Base-by-base conservation (phyloP, 352 stramenopile genomes). In the Pythium aquatile region DNA sequence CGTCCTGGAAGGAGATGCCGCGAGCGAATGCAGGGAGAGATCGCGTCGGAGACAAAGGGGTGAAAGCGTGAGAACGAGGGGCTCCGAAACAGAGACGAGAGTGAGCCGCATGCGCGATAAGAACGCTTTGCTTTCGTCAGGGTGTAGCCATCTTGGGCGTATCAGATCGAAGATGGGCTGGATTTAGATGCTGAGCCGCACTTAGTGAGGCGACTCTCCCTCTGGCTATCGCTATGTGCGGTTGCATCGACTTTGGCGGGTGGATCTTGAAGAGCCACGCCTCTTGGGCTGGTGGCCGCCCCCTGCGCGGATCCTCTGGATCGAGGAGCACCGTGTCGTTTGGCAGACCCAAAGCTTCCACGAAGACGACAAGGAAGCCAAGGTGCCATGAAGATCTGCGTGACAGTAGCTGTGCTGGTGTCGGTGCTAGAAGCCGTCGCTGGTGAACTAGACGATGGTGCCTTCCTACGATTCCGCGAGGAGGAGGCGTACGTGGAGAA, bases 211-310 rank as follows among this genome's bases (percentile, higher is more conserved):
- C 42, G 2, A 24, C 20, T 11, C 11, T 1, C 32, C 53, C 47
- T 28, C 24, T 28, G 1, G 17, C 29, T 29, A 3, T 44, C 5
- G 37, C 40, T 68, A 61, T 30, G 61, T 59, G 16, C 61, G 33
- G 10, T 52, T 14, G 14, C 5, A 61, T 59, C 32, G 16, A 30
- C n/a, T 63, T 68, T 29, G 37, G 32, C 26, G 16, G 47, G 47
- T 32, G 30, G 55, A 69, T 69, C 55, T 63, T 69, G 55, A 69
- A 69, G 40, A 55, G 62, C n/a, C 55, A 33, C 62, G 33, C 42
- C 32, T 44, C 16, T 16, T 52, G 42, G 30, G n/a, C 24, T 51
- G 35, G 63, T 60, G 39, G 16, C n/a, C 33, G 55, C 11, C 33
- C 29, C 1, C n/a, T 51, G 44, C 7, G 44, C 44, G 44, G 44